These are phyloP conservation scores for Aureobasidium namibiae DNA, from an alignment of 2,329 filamentous ascomycete genomes.

Conservation along the genomic window DNA sequence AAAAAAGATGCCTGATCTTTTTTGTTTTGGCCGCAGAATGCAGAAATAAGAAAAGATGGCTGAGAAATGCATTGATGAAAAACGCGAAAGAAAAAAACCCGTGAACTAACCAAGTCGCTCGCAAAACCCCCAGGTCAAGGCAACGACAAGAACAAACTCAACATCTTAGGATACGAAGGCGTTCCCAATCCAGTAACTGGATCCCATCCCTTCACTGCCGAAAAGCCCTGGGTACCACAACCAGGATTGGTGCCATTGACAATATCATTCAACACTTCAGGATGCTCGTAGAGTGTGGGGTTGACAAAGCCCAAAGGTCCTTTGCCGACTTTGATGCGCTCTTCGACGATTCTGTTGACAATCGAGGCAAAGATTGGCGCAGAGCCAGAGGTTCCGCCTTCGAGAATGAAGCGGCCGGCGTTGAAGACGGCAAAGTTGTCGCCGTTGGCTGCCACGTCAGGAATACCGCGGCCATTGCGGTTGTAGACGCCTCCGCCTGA, in stretches of 20 bases:
- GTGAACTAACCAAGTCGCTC: too few species aligned
- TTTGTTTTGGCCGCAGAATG: too few species aligned
- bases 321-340: constrained; percentile 19
- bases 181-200: constrained; percentile 23
- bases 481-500: constrained; percentile 24
- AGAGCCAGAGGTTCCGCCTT: constrained; percentile 20
- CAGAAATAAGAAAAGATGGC: too few species aligned
- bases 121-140: too few species aligned
- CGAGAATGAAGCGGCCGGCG: constrained; percentile 26
- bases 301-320: constrained; percentile 26
- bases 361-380: constrained; percentile 23
- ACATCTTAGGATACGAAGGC: constrained; percentile 22
- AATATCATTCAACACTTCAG: constrained; percentile 21
- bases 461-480: constrained; percentile 23
- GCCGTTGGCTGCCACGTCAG: constrained; percentile 24
- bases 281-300: constrained; percentile 21
- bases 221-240: constrained; percentile 23
- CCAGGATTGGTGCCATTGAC: constrained; percentile 25
- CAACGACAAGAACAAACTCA: constrained; percentile 14
- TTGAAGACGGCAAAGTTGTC: constrained; percentile 18
- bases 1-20: too few species aligned
- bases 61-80: too few species aligned
- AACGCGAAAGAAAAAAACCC: too few species aligned
- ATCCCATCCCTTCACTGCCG: constrained; percentile 17
- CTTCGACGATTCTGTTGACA: constrained; percentile 23